These are phyloP conservation scores for Niebla homalea DNA, from an alignment of 495 filamentous ascomycete genomes.

Conservation along the genomic window DNA sequence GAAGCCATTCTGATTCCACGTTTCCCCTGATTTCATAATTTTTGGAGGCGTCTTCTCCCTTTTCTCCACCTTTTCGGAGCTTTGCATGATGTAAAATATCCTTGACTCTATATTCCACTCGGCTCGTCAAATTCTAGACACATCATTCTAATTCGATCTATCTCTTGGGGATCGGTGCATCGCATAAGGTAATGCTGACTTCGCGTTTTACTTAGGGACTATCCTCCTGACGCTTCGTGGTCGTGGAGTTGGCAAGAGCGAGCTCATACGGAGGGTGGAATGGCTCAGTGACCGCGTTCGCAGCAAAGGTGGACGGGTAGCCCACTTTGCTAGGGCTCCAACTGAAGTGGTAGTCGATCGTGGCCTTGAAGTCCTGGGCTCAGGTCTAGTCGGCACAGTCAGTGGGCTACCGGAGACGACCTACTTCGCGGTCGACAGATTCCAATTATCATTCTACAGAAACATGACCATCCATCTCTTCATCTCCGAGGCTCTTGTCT, in stretches of 20 bases:
- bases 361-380: conserved; percentile 80
- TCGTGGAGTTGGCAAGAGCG: conserved; percentile 75
- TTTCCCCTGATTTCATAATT: too few species aligned
- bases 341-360: conserved; percentile 75
- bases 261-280: conserved; percentile 74
- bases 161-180: too few species aligned
- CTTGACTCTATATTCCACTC: too few species aligned
- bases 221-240: conserved; percentile 85
- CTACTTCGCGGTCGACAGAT: conserved; percentile 86
- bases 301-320: conserved; percentile 77
- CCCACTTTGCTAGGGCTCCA: conserved; percentile 73
- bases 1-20: too few species aligned
- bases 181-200: too few species aligned
- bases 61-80: too few species aligned
- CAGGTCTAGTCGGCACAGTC: conserved; percentile 69
- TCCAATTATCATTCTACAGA: conserved; percentile 92
- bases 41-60: too few species aligned
- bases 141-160: too few species aligned
- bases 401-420: conserved; percentile 73
- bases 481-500: conserved; percentile 80
- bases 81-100: too few species aligned
- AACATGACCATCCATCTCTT: conserved; percentile 99
- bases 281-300: conserved; percentile 80
- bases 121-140: too few species aligned
- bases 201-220: too few species aligned